phyloP scores from a whole-genome alignment of 1,284 basidiomycete genomes.

The Melampsora americana region DNA sequence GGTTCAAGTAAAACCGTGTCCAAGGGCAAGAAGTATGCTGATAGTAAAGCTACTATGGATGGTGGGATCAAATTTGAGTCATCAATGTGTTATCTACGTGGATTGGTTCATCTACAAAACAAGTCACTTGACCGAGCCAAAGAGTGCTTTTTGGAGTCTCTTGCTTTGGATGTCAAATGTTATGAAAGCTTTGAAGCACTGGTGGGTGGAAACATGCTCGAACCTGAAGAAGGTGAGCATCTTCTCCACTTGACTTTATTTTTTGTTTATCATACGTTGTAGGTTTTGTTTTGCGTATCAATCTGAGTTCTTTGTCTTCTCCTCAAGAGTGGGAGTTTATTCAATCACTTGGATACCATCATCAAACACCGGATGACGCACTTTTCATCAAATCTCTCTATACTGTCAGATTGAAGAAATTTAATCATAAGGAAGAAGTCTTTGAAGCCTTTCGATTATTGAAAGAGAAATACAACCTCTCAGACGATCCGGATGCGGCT shows the following conservation, averaged over 20 bases:
- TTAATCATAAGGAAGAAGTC: slow-evolving; percentile 63
- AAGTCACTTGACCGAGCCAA: slow-evolving; percentile 85
- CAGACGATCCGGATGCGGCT: slow-evolving; percentile 86
- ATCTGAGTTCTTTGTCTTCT: slow-evolving; percentile 1
- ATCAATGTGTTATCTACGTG: slow-evolving; percentile 89
- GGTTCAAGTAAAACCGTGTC: slow-evolving; percentile 70
- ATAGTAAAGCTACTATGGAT: slow-evolving; percentile 48
- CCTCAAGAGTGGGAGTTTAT: slow-evolving; percentile 91
- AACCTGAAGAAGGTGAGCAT: slow-evolving; percentile 74
- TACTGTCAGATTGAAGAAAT: slow-evolving; percentile 80
- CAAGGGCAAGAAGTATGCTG: slow-evolving; percentile 70
- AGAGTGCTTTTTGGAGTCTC: slow-evolving; percentile 87
- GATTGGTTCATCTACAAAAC: slow-evolving; percentile 86
- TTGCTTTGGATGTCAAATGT: slow-evolving; percentile 91
- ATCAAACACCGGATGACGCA: slow-evolving; percentile 79
- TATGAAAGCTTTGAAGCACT: slow-evolving; percentile 93
- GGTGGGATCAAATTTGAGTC: slow-evolving; percentile 70
- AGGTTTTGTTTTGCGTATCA: not conserved
- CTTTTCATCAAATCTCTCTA: slow-evolving; percentile 89
- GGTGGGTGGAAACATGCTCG: slow-evolving; percentile 88
- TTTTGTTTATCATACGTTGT: slow-evolving; percentile 36
- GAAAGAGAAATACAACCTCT: slow-evolving; percentile 71
- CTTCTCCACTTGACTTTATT: slow-evolving; percentile 31
- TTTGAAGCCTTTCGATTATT: slow-evolving; percentile 69
- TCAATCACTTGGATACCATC: slow-evolving; percentile 72